Evolutionary conservation across 2,329 filamentous ascomycete genomes (phyloP).

Genomic region (Sporothrix globosa): DNA sequence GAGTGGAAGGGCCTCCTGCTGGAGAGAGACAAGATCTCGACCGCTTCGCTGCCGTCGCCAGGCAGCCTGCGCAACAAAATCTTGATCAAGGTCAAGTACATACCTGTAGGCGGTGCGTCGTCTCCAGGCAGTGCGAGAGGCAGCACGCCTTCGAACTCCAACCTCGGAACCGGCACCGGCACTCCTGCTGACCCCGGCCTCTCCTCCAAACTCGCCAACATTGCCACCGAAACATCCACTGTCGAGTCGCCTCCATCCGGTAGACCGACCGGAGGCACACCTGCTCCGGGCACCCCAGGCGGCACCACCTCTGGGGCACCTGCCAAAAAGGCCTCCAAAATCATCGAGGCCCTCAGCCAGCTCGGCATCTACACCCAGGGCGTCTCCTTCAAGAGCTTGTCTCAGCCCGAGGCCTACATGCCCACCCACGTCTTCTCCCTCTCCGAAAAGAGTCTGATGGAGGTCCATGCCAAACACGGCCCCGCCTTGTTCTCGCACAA

Average conservation of each 20-base stretch:
- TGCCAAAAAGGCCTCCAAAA: constrained; percentile 60
- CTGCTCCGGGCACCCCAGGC: neutral
- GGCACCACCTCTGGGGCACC: constrained; percentile 37
- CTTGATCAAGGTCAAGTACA: constrained; percentile 78
- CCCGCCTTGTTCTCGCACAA: constrained; percentile 76
- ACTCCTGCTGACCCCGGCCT: constrained; percentile 11
- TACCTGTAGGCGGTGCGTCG: constrained; percentile 45
- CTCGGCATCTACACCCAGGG: constrained; percentile 83
- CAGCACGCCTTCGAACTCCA: constrained; percentile 19
- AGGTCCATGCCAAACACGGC: constrained; percentile 56
- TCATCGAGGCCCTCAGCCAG: constrained; percentile 72
- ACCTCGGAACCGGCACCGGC: neutral
- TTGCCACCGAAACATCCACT: constrained; percentile 20
- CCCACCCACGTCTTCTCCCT: constrained; percentile 71
- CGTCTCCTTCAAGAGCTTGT: constrained; percentile 78
- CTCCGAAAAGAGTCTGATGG: constrained; percentile 66
- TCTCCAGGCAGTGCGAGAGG: constrained; percentile 32
- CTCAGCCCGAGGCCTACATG: constrained; percentile 69
- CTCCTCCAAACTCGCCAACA: constrained; percentile 20
- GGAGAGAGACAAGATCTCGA: constrained; percentile 44
- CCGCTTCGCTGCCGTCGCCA: constrained; percentile 64
- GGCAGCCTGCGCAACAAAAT: constrained; percentile 75
- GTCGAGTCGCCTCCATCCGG: constrained; percentile 37
- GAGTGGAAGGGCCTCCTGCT: constrained; percentile 77
- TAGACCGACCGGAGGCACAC: constrained; percentile 31